phyloP scores from a whole-genome alignment of 345 rosid species.

The Gossypium australe region DNA sequence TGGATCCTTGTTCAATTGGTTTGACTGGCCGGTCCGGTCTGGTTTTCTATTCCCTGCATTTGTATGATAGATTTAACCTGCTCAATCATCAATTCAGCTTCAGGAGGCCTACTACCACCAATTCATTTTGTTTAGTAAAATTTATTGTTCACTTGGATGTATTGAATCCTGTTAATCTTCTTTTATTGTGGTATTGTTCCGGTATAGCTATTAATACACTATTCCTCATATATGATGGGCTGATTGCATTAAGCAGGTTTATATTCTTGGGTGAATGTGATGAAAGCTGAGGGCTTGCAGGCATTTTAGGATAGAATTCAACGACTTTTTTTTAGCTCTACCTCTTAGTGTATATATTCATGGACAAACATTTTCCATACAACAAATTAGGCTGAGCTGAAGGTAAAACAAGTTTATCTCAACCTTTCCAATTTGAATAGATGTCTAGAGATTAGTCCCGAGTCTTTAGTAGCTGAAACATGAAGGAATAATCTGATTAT shows the following conservation, averaged over 20 bases:
- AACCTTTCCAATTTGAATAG: background rate
- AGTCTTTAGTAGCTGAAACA: background rate
- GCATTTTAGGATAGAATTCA: background rate
- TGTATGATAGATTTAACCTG: background rate
- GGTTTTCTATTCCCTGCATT: background rate
- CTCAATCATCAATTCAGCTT: background rate
- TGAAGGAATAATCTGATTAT: background rate
- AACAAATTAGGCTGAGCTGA: too few relatives aligned
- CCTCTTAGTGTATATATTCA: background rate
- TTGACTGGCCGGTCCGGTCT: background rate
- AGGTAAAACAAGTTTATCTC: too few relatives aligned
- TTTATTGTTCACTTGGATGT: background rate
- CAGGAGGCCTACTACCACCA: background rate
- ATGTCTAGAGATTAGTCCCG: background rate
- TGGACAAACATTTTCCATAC: background rate
- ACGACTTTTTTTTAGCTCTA: background rate
- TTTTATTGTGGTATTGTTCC: background rate
- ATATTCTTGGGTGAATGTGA: background rate
- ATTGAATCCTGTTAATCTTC: background rate
- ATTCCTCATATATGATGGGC: background rate
- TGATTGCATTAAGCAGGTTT: background rate
- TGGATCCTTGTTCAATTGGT: background rate
- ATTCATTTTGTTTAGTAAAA: background rate
- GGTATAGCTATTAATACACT: background rate
- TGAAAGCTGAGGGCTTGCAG: background rate